Percentiles rank a stretch among this genome's conserved stretches.
phyloP scores from a whole-genome alignment of 495 filamentous ascomycete species.

The Aspergillus conjunctus region DNA sequence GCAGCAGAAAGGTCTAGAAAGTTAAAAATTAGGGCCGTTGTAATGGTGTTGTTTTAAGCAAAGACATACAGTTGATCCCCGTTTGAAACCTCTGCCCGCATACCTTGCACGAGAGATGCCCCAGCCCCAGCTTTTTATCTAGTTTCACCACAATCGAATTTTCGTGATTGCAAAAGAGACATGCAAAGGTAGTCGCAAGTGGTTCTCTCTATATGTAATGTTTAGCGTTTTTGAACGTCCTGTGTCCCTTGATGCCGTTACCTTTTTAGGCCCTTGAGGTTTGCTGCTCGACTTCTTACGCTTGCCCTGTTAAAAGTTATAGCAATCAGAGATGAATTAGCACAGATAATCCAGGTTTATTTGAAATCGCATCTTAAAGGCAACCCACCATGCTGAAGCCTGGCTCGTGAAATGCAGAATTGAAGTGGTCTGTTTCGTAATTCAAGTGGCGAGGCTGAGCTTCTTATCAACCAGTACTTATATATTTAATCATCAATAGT shows the following conservation, averaged over 20 bases:
- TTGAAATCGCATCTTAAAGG: not conserved
- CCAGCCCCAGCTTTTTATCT: conserved; percentile 87
- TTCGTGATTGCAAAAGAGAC: conserved; percentile 98
- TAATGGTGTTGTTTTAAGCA: not conserved
- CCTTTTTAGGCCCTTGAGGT: conserved; percentile 83
- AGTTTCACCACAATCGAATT: conserved; percentile 84
- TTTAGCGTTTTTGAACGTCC: conserved; percentile 7
- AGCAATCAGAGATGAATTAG: conserved; percentile 1
- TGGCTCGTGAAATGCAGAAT: too few relatives aligned
- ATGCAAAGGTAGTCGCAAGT: conserved; percentile 86
- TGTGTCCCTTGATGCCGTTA: conserved; percentile 32
- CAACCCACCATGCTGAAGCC: conserved; percentile 20
- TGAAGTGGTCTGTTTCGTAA: too few relatives aligned
- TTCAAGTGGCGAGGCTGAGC: too few relatives aligned
- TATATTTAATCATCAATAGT: too few relatives aligned
- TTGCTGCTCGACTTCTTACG: conserved; percentile 91
- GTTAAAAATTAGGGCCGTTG: not conserved
- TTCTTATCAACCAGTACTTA: too few relatives aligned
- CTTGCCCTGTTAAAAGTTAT: conserved; percentile 65
- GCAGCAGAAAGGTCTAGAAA: conserved; percentile 75
- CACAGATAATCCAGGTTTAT: not conserved
- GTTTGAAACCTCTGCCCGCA: conserved; percentile 94
- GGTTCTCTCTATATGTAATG: conserved; percentile 69
- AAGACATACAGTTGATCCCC: conserved; percentile 83
- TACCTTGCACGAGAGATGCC: conserved; percentile 82